A percentile compares a stretch with the other conserved stretches of the same genome.
These are phyloP conservation scores for Trichoderma sp. DNA, from an alignment of 2,329 filamentous ascomycete species.

Conservation along the genomic window DNA sequence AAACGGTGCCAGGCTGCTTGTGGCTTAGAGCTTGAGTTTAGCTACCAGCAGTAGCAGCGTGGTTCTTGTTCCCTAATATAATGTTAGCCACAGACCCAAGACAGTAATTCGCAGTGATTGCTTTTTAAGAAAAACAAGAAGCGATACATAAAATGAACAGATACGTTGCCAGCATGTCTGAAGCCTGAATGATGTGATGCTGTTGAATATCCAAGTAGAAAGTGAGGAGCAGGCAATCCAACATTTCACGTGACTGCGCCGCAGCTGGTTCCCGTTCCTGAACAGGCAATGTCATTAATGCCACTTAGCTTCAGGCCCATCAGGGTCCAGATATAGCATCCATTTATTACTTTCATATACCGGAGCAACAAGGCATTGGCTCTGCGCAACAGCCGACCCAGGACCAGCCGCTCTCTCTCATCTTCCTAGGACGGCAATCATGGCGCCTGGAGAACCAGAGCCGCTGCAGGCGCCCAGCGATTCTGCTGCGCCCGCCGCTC, in stretches of 20 bases:
- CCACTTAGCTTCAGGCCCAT: slow-evolving; percentile 13
- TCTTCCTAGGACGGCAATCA: slow-evolving; percentile 25
- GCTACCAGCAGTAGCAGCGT: neutral
- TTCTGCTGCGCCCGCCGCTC: slow-evolving; percentile 32
- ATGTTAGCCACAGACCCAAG: neutral
- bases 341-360: neutral
- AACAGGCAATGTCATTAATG: neutral
- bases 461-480: slow-evolving; percentile 30
- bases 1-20: neutral
- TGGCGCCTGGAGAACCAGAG: slow-evolving; percentile 26
- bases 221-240: neutral
- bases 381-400: slow-evolving; percentile 6
- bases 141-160: neutral
- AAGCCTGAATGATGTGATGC: neutral
- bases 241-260: slow-evolving; percentile 22
- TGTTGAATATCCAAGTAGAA: neutral
- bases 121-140: neutral
- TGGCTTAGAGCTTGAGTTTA: neutral
- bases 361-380: neutral
- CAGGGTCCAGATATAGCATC: neutral
- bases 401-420: neutral
- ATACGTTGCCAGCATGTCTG: too few relatives aligned
- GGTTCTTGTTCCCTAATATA: neutral
- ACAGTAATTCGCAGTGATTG: neutral
- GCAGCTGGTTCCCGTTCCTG: slow-evolving; percentile 1